Evolutionary conservation across 805 yeast genomes (phyloP).

Genomic region (Candida hispaniensis): DNA sequence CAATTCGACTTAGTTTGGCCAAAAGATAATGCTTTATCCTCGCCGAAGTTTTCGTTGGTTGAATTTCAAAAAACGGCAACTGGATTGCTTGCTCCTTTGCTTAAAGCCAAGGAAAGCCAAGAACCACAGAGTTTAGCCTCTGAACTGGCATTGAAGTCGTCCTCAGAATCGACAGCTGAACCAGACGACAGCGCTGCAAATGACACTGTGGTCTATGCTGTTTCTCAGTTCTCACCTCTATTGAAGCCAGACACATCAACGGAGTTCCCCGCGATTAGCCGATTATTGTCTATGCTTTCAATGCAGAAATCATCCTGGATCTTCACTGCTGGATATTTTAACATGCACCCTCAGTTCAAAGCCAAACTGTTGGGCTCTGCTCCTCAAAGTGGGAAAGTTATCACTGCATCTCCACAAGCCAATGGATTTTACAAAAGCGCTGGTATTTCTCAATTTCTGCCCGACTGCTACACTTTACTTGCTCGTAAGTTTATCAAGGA

Average conservation of each 20-base stretch:
- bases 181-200: slow-evolving; percentile 29
- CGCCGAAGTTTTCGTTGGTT: slow-evolving; percentile 38
- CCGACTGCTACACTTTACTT: slow-evolving; percentile 73
- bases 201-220: slow-evolving; percentile 69
- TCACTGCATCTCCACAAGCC: slow-evolving; percentile 89
- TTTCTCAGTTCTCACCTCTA: slow-evolving; percentile 83
- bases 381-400: slow-evolving; percentile 51
- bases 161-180: slow-evolving; percentile 16
- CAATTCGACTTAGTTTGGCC: slow-evolving; percentile 70
- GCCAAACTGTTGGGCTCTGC: slow-evolving; percentile 44
- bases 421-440: slow-evolving; percentile 82
- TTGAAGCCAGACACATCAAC: slow-evolving; percentile 61
- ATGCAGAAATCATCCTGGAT: slow-evolving; percentile 57
- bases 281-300: slow-evolving; percentile 48
- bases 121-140: slow-evolving; percentile 5
- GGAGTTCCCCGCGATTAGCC: slow-evolving; percentile 61
- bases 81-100: slow-evolving; percentile 44
- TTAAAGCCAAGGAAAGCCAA: slow-evolving; percentile 32
- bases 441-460: slow-evolving; percentile 73
- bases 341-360: slow-evolving; percentile 69
- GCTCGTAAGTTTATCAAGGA: slow-evolving; percentile 57
- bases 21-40: slow-evolving; percentile 40
- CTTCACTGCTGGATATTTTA: slow-evolving; percentile 94
- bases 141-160: slow-evolving; percentile 1
- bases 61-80: slow-evolving; percentile 35